Evolutionary conservation across 495 filamentous ascomycete genomes (phyloP).

Genomic region (Barbatosphaeria neglecta): DNA sequence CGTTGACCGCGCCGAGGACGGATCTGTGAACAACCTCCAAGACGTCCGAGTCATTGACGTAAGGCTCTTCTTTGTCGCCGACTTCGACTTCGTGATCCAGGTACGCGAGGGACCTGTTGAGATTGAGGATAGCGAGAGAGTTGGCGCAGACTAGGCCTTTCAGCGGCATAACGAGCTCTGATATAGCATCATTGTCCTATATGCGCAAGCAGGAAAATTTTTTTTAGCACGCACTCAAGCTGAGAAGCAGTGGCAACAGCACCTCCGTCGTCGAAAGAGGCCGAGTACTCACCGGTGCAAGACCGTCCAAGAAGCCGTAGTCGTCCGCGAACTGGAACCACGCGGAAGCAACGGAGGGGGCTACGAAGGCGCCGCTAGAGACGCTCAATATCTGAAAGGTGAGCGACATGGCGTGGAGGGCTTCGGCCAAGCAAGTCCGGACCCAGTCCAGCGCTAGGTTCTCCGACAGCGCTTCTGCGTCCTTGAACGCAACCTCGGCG

Average conservation of each 20-base stretch:
- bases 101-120: conserved; percentile 37
- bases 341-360: conserved; percentile 42
- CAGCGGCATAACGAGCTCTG: conserved; percentile 48
- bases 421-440: conserved; percentile 51
- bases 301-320: conserved; percentile 50
- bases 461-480: conserved; percentile 21
- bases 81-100: conserved; percentile 28
- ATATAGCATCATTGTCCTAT: conserved; percentile 27
- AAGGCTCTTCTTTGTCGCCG: conserved; percentile 36
- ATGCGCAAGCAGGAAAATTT: no score
- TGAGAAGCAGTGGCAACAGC: neutral
- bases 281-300: conserved; percentile 40
- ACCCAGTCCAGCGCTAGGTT: conserved; percentile 52
- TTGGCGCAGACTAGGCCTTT: conserved; percentile 58
- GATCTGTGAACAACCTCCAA: conserved; percentile 55
- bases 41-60: conserved; percentile 49
- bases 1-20: conserved; percentile 37
- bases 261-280: no score
- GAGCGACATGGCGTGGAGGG: conserved; percentile 59
- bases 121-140: conserved; percentile 62
- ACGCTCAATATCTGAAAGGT: conserved; percentile 58
- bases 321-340: conserved; percentile 66
- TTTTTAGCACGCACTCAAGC: conserved; percentile 14
- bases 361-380: conserved; percentile 40
- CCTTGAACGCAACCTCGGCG: conserved; percentile 11